phyloP scores from a whole-genome alignment of 345 rosid species.

The Angophora floribunda region DNA sequence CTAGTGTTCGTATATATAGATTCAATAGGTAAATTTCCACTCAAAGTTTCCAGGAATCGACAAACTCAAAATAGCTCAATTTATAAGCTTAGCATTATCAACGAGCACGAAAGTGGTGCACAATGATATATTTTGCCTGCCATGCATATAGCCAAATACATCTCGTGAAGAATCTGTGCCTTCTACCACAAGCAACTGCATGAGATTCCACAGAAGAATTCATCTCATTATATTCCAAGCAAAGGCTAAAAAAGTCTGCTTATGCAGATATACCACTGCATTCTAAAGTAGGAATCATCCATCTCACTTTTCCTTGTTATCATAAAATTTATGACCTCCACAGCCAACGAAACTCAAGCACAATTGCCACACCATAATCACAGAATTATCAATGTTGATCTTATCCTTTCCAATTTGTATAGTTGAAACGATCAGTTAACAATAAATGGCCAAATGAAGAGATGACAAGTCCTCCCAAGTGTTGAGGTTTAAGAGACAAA shows the following conservation, averaged over 20 bases:
- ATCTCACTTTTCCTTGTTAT: background rate
- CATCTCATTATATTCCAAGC: background rate
- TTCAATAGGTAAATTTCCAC: background rate
- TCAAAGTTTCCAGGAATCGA: background rate
- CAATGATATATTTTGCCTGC: background rate
- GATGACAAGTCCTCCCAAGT: too few species aligned
- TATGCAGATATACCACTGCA: fast-evolving
- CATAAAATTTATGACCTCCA: background rate
- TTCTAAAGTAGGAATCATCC: background rate
- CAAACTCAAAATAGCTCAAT: background rate
- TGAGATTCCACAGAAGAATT: background rate
- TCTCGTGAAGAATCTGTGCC: background rate
- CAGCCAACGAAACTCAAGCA: background rate
- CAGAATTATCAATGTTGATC: fast-evolving
- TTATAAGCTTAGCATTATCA: background rate
- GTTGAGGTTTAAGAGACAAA: background rate
- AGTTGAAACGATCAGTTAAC: background rate
- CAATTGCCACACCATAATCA: background rate
- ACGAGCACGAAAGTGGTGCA: background rate
- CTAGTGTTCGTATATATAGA: fast-evolving
- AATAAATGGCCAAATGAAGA: background rate
- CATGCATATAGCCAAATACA: background rate
- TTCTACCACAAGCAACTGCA: fast-evolving
- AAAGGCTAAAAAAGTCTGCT: fast-evolving
- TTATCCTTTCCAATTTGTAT: too few species aligned